Conservation (phyloP, 2,329 filamentous ascomycete genomes). For the Xylariales sp. region DNA sequence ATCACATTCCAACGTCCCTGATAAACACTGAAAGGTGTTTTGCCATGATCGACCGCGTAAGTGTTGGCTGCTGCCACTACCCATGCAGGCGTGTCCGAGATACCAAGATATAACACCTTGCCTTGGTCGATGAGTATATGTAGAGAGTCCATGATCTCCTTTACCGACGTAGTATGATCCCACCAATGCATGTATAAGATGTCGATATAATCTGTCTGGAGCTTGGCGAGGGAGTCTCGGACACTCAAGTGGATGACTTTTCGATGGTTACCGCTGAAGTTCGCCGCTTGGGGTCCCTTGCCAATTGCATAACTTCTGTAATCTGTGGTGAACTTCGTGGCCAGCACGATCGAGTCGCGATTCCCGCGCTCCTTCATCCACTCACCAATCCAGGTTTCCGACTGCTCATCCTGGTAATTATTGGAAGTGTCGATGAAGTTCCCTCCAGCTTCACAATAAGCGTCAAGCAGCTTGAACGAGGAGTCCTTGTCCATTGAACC, state of each 20-base stretch:
- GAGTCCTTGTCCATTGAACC: constrained; percentile 35
- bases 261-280: constrained; percentile 34
- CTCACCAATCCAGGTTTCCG: constrained; percentile 47
- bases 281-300: constrained; percentile 26
- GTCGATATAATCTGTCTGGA: constrained; percentile 31
- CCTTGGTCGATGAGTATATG: constrained; percentile 20
- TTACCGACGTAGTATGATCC: constrained; percentile 19
- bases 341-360: constrained; percentile 43
- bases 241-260: constrained; percentile 34
- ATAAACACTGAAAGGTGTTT: constrained; percentile 30
- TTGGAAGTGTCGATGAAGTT: constrained; percentile 59
- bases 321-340: constrained; percentile 42
- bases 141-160: constrained; percentile 23
- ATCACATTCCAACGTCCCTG: constrained; percentile 38
- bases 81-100: constrained; percentile 27
- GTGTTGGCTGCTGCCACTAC: constrained; percentile 23
- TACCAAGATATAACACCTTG: constrained; percentile 27
- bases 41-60: constrained; percentile 22
- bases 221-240: constrained; percentile 34
- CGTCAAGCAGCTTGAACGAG: constrained; percentile 51
- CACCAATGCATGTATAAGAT: constrained; percentile 27
- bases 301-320: constrained; percentile 29
- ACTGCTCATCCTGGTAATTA: constrained; percentile 46
- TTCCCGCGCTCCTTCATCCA: constrained; percentile 40
- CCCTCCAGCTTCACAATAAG: constrained; percentile 48